Conservation (phyloP, 2,329 filamentous ascomycete species). For the Cadophora luteo-olivacea region DNA sequence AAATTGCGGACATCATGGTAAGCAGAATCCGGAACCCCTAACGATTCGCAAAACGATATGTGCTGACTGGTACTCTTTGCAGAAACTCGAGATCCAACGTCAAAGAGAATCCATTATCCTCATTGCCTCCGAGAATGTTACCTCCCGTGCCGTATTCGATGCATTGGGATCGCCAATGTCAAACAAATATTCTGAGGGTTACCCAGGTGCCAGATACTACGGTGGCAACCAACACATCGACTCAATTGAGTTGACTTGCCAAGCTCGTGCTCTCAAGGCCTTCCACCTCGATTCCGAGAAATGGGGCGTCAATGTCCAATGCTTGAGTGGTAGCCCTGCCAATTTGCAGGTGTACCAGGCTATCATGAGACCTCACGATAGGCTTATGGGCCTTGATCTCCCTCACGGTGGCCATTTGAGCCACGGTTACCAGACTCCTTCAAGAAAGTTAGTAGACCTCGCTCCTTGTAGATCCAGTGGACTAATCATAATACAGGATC, state of each 20-base stretch:
- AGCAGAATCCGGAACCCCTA: conserved; percentile 40
- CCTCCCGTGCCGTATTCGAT: conserved; percentile 96
- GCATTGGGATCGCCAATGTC: conserved; percentile 93
- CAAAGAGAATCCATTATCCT: conserved; percentile 98
- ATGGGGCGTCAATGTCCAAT: conserved; percentile 99
- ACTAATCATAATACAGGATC: conserved; percentile 59
- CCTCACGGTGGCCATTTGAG: conserved; percentile 95
- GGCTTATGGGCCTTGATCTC: conserved; percentile 96
- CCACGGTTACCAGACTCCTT: conserved; percentile 96
- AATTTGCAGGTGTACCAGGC: conserved; percentile 99
- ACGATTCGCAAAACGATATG: background rate
- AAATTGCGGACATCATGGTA: conserved; percentile 98
- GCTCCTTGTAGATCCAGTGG: conserved; percentile 6
- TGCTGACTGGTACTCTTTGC: background rate
- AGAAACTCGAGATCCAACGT: conserved; percentile 93
- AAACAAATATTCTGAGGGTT: conserved; percentile 99
- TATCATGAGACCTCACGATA: conserved; percentile 92
- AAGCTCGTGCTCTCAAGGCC: conserved; percentile 88
- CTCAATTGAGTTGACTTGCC: conserved; percentile 92
- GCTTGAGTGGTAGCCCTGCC: conserved; percentile 88
- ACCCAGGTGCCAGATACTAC: conserved; percentile 98
- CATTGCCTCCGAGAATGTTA: conserved; percentile 99
- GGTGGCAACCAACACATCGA: conserved; percentile 99
- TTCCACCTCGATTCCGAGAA: conserved; percentile 86
- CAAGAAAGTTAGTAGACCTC: conserved; percentile 73